These are phyloP conservation scores for Populus pruinosa DNA, from an alignment of 345 rosid genomes.

Conservation along the genomic window DNA sequence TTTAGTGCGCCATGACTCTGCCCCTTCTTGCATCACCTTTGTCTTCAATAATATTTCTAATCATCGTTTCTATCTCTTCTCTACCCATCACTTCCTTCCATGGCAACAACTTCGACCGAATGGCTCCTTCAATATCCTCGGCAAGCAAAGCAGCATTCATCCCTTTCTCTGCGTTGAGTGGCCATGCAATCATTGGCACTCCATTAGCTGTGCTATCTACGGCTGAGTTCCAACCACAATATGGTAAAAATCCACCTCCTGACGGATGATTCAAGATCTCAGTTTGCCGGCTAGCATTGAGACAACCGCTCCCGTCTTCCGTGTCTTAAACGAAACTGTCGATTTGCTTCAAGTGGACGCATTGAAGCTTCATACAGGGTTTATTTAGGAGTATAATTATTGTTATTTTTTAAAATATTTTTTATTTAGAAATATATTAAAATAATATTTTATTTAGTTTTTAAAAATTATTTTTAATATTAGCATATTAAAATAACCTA, in stretches of 20 bases:
- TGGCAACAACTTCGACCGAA: constrained; percentile 22
- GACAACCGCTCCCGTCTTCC: constrained; percentile 35
- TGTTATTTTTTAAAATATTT: too few species aligned
- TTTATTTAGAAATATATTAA: too few species aligned
- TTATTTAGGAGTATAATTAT: too few species aligned
- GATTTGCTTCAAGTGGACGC: too few species aligned
- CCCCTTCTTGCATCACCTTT: constrained; percentile 30
- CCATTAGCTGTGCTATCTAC: constrained; percentile 57
- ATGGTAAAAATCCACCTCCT: constrained; percentile 60
- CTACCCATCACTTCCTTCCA: constrained; percentile 22
- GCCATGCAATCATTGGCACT: constrained; percentile 65
- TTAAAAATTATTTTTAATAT: too few species aligned
- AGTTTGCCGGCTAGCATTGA: constrained; percentile 57
- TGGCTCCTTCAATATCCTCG: constrained; percentile 43
- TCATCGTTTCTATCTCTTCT: constrained; percentile 40
- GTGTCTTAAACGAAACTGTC: too few species aligned
- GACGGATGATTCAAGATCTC: constrained; percentile 48
- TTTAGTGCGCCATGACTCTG: constrained; percentile 26
- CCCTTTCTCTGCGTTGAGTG: constrained; percentile 58
- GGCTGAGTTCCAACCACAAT: constrained; percentile 66
- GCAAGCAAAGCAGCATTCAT: constrained; percentile 56
- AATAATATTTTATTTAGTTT: too few species aligned
- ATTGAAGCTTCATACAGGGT: too few species aligned
- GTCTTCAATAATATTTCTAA: constrained; percentile 39
- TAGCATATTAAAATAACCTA: too few species aligned